Base-by-base conservation (phyloP, 2,329 filamentous ascomycete species). In the Fusarium sp. region DNA sequence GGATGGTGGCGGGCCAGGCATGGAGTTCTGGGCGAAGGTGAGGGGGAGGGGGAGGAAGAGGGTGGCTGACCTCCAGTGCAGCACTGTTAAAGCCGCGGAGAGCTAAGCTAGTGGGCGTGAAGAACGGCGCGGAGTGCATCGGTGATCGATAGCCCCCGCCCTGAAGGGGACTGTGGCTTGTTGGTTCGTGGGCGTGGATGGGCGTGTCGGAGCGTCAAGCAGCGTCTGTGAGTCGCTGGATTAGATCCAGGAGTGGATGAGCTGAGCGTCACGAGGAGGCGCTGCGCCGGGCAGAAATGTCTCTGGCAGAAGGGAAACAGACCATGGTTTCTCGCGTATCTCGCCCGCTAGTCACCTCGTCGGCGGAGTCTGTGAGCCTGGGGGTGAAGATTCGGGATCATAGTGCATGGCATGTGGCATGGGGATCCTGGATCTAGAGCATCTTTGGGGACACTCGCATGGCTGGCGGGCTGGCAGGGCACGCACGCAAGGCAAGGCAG, bases 281-380 rank as follows among this genome's bases (percentile, higher is more conserved):
- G 42, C 55, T 51, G 70, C 65, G 66, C 63, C 64, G 75, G 75
- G 74, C 61, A 69, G 67, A 69, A 44, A 46, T 69, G 36, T 69
- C 60, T 71, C 56, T 70, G 51, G 40, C 64, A 60, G 55, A 49
- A 62, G 49, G 64, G 57, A 33, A 56, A 71, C 35, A 59, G 61
- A 67, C 73, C 67, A 72, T 72, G 74, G 27, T 67, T 76, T 74
- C 72, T 77, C 75, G 75, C 75, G 72, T 77, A 75, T 77, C 75
- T 78, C 60, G 70, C 62, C 65, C 68, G 67, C 46, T 74, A 71
- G 70, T 68, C 60, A 69, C 69, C 46, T 66, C 67, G 61, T 22
- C n/a, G 59, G 70, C 63, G 74, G 69, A 66, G 69, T 57, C 60
- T 64, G 66, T 66, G 53, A 63, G 65, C 71, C 73, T 64, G 67